These are phyloP conservation scores for Globisporangium yorkense DNA, from an alignment of 352 stramenopile species.

Conservation along the genomic window DNA sequence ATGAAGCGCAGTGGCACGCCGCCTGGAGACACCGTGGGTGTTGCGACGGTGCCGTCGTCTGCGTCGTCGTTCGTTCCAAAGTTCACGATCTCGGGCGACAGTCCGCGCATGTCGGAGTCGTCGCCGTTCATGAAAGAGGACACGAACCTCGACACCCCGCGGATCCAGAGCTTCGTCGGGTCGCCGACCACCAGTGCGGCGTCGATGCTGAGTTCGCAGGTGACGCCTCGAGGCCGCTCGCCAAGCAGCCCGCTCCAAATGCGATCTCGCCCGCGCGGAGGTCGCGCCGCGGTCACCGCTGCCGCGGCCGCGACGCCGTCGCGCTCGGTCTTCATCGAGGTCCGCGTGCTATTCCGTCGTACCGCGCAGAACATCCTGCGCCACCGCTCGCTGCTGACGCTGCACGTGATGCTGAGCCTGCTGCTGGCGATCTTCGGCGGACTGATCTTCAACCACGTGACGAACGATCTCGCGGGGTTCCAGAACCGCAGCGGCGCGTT, in stretches of 20 bases:
- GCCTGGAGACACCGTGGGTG: background rate
- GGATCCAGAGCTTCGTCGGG: constrained; percentile 26
- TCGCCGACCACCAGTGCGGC: constrained; percentile 13
- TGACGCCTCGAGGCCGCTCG: constrained; percentile 17
- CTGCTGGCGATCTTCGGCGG: constrained; percentile 56
- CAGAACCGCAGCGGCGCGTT: constrained; percentile 82
- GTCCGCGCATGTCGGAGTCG: constrained; percentile 27
- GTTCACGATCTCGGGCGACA: constrained; percentile 22
- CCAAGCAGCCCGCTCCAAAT: constrained; percentile 22
- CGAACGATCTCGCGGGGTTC: constrained; percentile 77
- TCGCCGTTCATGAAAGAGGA: constrained; percentile 58
- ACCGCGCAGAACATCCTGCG: constrained; percentile 70
- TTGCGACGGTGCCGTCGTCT: background rate
- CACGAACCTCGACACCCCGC: constrained; percentile 36
- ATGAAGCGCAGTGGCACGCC: constrained; percentile 33
- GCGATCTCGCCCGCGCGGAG: background rate
- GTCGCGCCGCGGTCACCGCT: background rate
- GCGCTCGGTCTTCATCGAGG: constrained; percentile 47
- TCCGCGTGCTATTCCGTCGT: constrained; percentile 64
- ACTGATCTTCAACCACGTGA: constrained; percentile 78
- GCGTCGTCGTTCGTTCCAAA: constrained; percentile 16
- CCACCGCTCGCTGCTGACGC: constrained; percentile 59
- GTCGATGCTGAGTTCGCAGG: constrained; percentile 1
- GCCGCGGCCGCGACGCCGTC: constrained; percentile 9
- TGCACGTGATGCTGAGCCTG: constrained; percentile 58